These are phyloP conservation scores for Linum tenue DNA, from an alignment of 345 rosid genomes.

Conservation along the genomic window DNA sequence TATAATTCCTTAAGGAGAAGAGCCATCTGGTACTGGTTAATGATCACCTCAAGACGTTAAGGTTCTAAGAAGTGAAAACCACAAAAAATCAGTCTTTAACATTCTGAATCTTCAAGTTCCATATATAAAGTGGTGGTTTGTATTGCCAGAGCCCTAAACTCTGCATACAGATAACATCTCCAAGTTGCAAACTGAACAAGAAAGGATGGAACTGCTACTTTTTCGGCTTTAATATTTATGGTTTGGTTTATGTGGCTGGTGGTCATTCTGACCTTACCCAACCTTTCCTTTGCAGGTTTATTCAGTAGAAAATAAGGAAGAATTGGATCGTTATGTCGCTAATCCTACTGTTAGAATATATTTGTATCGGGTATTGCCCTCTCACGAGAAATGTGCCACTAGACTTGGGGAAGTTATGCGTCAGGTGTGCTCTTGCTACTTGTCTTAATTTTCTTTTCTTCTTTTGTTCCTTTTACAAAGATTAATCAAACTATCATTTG, in stretches of 20 bases:
- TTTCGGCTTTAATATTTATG: background rate
- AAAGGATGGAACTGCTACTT: background rate
- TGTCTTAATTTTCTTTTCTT: conserved; percentile 16
- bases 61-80: no score
- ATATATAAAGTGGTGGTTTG: background rate
- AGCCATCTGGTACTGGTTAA: background rate
- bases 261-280: background rate
- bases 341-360: conserved; percentile 62
- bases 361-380: conserved; percentile 35
- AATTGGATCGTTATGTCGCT: conserved; percentile 54
- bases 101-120: background rate
- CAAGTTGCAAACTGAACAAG: background rate
- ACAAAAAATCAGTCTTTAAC: background rate
- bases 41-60: no score
- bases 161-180: background rate
- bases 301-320: conserved; percentile 58
- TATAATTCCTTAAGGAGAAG: background rate
- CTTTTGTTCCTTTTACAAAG: background rate
- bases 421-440: background rate
- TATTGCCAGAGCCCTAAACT: background rate
- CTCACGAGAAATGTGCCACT: conserved; percentile 17
- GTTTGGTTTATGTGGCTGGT: background rate
- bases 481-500: conserved; percentile 12
- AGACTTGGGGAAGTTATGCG: conserved; percentile 30
- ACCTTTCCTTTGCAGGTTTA: conserved; percentile 42